Percentiles rank a stretch among this genome's conserved stretches.
These are phyloP conservation scores for Erodium moschatum DNA, from an alignment of 441 rosid genomes.

Conservation along the genomic window DNA sequence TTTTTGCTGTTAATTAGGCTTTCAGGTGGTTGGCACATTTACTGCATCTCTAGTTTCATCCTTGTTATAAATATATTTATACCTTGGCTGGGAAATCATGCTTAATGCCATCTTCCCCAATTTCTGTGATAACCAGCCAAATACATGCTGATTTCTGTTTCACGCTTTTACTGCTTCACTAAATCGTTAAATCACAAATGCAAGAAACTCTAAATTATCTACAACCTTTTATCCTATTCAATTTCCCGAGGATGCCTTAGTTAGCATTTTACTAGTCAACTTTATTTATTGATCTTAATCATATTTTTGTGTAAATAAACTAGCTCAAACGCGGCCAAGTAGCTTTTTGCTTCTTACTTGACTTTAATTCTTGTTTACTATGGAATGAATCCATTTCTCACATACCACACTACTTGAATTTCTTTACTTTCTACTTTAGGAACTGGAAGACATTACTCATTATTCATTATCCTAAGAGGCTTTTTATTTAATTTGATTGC, in stretches of 20 bases:
- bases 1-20: not conserved
- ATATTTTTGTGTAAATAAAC: not conserved
- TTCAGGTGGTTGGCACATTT: not conserved
- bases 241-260: not conserved
- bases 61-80: not conserved
- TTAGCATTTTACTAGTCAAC: not conserved
- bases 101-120: not conserved
- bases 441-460: no score
- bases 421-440: not conserved
- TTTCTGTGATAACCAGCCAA: not conserved
- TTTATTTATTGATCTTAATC: not conserved
- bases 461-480: no score
- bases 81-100: not conserved
- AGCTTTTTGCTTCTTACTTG: not conserved
- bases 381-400: not conserved
- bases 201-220: not conserved
- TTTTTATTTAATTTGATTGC: not conserved
- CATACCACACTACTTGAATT: not conserved
- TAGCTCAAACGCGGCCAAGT: not conserved
- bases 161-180: not conserved
- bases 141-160: not conserved
- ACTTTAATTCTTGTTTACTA: not conserved
- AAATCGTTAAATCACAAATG: not conserved
- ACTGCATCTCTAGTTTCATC: not conserved
- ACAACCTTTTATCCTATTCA: not conserved